Evolutionary conservation across 2,329 filamentous ascomycete species (phyloP), one percentile per base, ranked within the genome.

Genomic region (Beauveria caledonica): DNA sequence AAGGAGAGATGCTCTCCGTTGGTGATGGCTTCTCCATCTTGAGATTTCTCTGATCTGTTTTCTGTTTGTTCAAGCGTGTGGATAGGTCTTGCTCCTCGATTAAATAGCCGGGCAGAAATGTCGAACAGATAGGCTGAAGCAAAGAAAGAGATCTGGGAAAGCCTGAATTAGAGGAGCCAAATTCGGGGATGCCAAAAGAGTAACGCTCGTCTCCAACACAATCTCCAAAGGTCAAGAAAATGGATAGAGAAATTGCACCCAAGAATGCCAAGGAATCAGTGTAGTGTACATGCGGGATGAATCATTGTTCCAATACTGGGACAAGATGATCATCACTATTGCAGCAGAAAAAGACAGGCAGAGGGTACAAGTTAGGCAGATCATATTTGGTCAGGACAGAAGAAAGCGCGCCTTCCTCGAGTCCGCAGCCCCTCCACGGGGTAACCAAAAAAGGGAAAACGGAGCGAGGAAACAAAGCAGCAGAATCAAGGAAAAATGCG

Each of bases 11-110:
- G 60, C 63, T 67, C 58, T 60, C 62, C 60, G 65, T 64, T 54
- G 70, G 67, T 62, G 68, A 68, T 55, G 65, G 55, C 48, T 65
- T 65, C 44, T 71, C 71, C 74, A 74, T 75, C 44, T 55, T 70
- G 33, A n/a, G 62, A 62, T 60, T 58, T 33, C 13, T n/a, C 25
- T 7, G 23, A 25, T 48, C 13, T 48, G 25, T 23, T 48, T 46
- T 59, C n/a, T 49, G 23, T 44, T 52, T 49, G 10, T 55, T 55
- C 51, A 60, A 55, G 50, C 51, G 51, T 29, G 51, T 39, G 49
- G 23, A 25, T 42, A 50, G 33, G 51, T 60, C 58, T 42, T 60
- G 44, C 42, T 55, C 17, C 44, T 60, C 44, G 44, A 60, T 49
- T 56, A 55, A 44, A 59, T 48, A 27, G 33, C 44, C 44, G 49